Percentiles rank a stretch among this genome's conserved stretches.
Evolutionary conservation across 169 alveolate genomes (phyloP).

Genomic region (Cryptosporidium canis): DNA sequence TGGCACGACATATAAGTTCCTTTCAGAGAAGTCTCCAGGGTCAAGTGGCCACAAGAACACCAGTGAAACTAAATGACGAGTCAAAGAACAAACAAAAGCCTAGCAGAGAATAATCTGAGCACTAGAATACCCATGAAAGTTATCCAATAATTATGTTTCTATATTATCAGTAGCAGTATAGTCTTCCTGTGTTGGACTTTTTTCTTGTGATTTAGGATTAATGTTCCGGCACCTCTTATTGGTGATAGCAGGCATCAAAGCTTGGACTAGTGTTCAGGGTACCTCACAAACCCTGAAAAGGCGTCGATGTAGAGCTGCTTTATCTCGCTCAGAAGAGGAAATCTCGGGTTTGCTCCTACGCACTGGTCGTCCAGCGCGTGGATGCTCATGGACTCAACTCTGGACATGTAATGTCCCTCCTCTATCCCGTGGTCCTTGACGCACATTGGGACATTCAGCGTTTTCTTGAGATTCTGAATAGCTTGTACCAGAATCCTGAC

Average conservation of each 20-base stretch:
- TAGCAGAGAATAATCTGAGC: not conserved
- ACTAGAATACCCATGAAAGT: not conserved
- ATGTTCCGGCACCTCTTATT: not conserved
- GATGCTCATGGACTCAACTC: conserved; percentile 55
- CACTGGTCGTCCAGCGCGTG: conserved; percentile 74
- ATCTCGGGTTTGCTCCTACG: conserved; percentile 72
- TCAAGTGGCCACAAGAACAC: not conserved
- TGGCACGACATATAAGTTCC: conserved; percentile 1
- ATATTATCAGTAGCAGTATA: not conserved
- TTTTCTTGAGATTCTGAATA: conserved; percentile 53
- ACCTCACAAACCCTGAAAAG: conserved; percentile 37
- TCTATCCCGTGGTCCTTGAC: conserved; percentile 66
- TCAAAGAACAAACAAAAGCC: not conserved
- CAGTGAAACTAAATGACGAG: not conserved
- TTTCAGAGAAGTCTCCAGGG: not conserved
- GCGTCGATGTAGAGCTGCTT: conserved; percentile 66
- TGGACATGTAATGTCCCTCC: conserved; percentile 62
- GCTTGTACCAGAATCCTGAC: conserved; percentile 41
- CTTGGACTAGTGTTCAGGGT: conserved; percentile 10
- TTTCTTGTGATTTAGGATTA: too few species aligned
- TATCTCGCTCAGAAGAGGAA: conserved; percentile 65
- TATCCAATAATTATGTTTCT: not conserved
- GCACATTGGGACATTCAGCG: conserved; percentile 45
- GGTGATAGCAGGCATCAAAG: not conserved
- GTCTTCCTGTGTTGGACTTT: not conserved